Conservation (phyloP, 257 asterid species). For the Nicotiana otophora region DNA sequence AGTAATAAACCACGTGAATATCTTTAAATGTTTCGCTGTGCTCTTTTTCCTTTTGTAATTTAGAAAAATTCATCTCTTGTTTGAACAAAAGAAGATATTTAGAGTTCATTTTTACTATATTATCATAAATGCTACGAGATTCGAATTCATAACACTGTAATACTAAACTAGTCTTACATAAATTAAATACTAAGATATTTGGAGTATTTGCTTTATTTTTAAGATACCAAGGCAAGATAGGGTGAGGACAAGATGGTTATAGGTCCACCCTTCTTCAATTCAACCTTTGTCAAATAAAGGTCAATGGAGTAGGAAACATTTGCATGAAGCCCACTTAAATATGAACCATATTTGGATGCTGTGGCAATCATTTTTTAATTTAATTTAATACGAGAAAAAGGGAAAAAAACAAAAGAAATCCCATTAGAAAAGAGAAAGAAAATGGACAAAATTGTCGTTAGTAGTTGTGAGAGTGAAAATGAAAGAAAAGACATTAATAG, state of each 20-base stretch:
- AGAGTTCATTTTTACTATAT: too few species aligned
- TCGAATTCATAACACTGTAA: neutral
- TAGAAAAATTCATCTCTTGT: neutral
- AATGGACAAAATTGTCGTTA: neutral
- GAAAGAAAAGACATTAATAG: neutral
- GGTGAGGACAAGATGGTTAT: neutral
- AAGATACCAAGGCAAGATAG: neutral
- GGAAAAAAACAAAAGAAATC: too few species aligned
- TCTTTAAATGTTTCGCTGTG: neutral
- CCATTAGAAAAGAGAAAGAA: neutral
- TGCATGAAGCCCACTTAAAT: neutral
- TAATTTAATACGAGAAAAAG: too few species aligned
- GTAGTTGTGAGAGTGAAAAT: neutral
- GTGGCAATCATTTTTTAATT: too few species aligned
- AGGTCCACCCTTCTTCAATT: neutral
- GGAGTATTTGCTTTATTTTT: neutral
- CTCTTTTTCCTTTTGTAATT: neutral
- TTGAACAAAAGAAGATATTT: neutral
- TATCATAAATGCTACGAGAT: too few species aligned
- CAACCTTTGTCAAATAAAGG: conserved; percentile 6
- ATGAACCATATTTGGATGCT: neutral
- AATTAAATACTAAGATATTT: neutral
- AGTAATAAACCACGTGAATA: neutral
- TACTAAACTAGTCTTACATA: too few species aligned
- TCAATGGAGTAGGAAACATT: neutral